Base-by-base conservation (phyloP, 2,329 filamentous ascomycete species). In the Alternaria sp. region DNA sequence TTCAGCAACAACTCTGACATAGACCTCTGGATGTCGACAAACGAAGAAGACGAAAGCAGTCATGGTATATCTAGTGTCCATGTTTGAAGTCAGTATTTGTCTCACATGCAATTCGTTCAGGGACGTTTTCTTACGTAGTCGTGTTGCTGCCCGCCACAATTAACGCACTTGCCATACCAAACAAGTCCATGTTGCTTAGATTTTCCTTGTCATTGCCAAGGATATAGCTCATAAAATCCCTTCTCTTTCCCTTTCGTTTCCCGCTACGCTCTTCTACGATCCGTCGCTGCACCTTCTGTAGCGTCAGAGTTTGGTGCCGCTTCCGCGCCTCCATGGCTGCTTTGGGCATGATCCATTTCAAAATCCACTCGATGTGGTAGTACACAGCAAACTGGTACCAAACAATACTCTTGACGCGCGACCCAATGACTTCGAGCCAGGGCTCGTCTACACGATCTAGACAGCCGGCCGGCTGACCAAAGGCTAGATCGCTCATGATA, bases 131-230 rank as follows among this genome's bases (percentile, higher is more conserved):
- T 30, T 36, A 55, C n/a, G 53, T 34, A 40, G 53, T 28, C 43
- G 53, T 55, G 43, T 55, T 55, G 10, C 53, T 55, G 22, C 53
- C 53, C 10, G 43, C 53, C 30, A 55, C 53, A 14, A 55, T 55
- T n/a, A 55, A 55, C 16, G 52, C 52, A 46, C 52, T 55, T 41
- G 52, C 41, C 52, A 55, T 36, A 38, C 52, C 52, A 38, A 36
- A 45, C 28, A 55, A 36, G 5, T 55, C 52, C 28, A 46, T 45
- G 7, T 55, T 55, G 25, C 53, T 55, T 43, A 55, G 25, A 4
- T 30, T 48, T 43, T 38, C 53, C 9, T 3, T 55, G 9, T 55
- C 53, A 12, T 55, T 55, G 6, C 53, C 53, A 40, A 55, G 53
- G n/a, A 55, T 40, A 20, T 55, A 55, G 25, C 43, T 48, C 53